Conservation (phyloP, 139 green algal genomes). For the Raphidocelis subcapitata region DNA sequence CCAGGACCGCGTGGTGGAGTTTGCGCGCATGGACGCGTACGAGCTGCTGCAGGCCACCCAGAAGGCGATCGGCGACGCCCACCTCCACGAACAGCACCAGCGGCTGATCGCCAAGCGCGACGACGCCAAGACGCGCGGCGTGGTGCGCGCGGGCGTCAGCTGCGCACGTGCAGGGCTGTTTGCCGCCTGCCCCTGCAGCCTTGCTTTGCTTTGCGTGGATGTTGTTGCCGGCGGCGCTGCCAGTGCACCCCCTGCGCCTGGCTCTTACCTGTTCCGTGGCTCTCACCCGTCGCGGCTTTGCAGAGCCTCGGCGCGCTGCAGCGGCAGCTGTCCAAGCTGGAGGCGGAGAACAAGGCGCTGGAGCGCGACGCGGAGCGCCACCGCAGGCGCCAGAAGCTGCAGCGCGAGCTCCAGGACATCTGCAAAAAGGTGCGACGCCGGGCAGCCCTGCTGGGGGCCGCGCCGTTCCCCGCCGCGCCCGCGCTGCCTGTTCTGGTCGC, state of each 20-base stretch:
- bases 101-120: conserved; percentile 64
- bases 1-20: conserved; percentile 92
- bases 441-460: too few species aligned
- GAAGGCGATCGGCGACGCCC: conserved; percentile 77
- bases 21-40: conserved; percentile 76
- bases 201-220: too few species aligned
- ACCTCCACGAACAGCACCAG: conserved; percentile 75
- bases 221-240: too few species aligned
- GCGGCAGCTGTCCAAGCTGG: conserved; percentile 31
- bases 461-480: too few species aligned
- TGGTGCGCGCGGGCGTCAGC: too few species aligned
- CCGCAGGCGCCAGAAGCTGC: conserved; percentile 33
- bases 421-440: too few species aligned
- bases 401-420: conserved; percentile 25
- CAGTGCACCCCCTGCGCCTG: too few species aligned
- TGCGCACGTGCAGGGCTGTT: too few species aligned
- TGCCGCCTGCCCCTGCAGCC: too few species aligned
- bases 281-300: too few species aligned
- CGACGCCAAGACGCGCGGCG: conserved; percentile 40
- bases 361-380: conserved; percentile 73
- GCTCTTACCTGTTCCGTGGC: too few species aligned
- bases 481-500: too few species aligned
- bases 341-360: conserved; percentile 52
- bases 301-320: conserved; percentile 19
- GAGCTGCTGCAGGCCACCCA: conserved; percentile 90